phyloP scores from a whole-genome alignment of 345 rosid species.

The Salix udensis region DNA sequence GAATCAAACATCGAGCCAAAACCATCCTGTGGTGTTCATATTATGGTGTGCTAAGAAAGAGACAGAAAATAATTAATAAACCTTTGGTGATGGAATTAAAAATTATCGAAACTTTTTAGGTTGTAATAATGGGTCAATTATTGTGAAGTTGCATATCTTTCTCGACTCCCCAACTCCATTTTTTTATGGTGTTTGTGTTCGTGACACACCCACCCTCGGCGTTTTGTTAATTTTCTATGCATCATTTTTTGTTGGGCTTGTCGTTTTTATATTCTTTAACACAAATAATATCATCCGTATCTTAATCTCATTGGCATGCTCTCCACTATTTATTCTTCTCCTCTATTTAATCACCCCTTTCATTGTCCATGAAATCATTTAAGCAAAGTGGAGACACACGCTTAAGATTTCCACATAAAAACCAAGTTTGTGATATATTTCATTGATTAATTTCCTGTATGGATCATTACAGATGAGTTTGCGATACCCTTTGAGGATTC shows the following conservation, averaged over 20 bases:
- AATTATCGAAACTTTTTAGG: slow-evolving; percentile 34
- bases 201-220: slow-evolving; percentile 33
- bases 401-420: neutral
- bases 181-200: slow-evolving; percentile 8
- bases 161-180: slow-evolving; percentile 18
- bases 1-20: neutral
- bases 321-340: slow-evolving; percentile 4
- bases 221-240: slow-evolving; percentile 26
- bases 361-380: slow-evolving; percentile 3
- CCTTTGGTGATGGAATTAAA: slow-evolving; percentile 5
- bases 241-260: slow-evolving; percentile 34
- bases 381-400: slow-evolving; percentile 16
- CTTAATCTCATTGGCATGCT: neutral
- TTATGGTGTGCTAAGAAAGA: neutral
- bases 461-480: neutral
- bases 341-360: neutral
- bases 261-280: slow-evolving; percentile 28
- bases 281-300: slow-evolving; percentile 2
- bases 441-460: neutral
- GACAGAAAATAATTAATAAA: neutral
- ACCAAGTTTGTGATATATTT: neutral
- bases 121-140: slow-evolving; percentile 54
- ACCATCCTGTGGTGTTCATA: neutral
- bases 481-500: neutral
- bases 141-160: slow-evolving; percentile 29